Conservation (phyloP, 176 grass and related monocot species). For the Chloris gayana region DNA sequence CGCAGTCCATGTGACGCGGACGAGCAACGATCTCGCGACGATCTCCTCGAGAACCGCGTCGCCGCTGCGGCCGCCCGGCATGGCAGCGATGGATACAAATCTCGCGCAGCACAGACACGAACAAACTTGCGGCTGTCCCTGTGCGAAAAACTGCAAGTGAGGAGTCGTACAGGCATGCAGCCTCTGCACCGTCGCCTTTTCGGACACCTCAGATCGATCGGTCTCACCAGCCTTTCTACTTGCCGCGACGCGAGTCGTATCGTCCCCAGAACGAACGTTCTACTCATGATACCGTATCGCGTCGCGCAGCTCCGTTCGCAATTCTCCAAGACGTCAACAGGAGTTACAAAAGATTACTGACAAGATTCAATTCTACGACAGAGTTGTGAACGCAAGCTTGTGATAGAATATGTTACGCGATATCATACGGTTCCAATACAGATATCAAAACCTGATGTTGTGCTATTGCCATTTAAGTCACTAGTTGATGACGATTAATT, state of each 20-base stretch:
- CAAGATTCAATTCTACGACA: neutral
- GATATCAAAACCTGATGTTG: no score
- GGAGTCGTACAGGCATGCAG: neutral
- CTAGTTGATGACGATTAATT: no score
- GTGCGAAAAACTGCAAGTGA: neutral
- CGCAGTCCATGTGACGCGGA: conserved; percentile 38
- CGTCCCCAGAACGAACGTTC: neutral
- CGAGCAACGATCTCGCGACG: neutral
- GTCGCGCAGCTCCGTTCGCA: neutral
- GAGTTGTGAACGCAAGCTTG: no score
- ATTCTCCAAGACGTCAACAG: neutral
- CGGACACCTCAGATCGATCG: neutral
- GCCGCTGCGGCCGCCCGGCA: neutral
- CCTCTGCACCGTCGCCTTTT: neutral
- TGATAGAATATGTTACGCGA: neutral
- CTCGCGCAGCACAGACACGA: conserved; percentile 3
- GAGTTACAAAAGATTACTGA: neutral
- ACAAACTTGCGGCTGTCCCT: neutral
- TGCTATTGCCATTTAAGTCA: no score
- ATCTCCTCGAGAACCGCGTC: conserved; percentile 39
- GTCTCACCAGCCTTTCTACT: conserved; percentile 28
- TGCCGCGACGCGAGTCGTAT: neutral
- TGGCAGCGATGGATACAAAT: conserved; percentile 29
- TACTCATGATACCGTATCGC: neutral
- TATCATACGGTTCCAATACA: no score